Conservation (phyloP, 2,329 filamentous ascomycete genomes). For the Scortechinia acanthostroma region DNA sequence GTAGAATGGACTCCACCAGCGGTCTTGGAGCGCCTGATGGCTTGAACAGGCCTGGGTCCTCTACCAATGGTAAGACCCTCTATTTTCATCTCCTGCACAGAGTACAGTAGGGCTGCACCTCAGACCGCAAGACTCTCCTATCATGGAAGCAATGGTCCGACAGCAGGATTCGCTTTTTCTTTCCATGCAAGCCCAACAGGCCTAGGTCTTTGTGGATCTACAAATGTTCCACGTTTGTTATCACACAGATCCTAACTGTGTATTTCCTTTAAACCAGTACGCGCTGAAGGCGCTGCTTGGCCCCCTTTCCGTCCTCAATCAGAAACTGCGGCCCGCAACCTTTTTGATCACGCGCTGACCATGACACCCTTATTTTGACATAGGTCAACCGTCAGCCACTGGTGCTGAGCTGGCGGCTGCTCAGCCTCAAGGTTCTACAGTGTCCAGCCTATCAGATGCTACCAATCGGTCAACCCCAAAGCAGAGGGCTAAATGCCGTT, state of each 20-base stretch:
- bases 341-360: conserved; percentile 1
- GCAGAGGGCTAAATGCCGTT: not conserved
- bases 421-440: not conserved
- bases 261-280: not conserved
- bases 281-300: not conserved
- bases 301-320: not conserved
- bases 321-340: not conserved
- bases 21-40: too few relatives aligned
- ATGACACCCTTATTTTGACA: not conserved
- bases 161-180: not conserved
- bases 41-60: too few relatives aligned
- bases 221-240: not conserved
- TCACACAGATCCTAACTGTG: not conserved
- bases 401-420: not conserved
- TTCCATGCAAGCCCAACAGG: not conserved
- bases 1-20: too few relatives aligned
- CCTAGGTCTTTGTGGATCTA: not conserved
- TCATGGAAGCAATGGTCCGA: not conserved
- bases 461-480: not conserved
- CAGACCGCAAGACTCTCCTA: not conserved
- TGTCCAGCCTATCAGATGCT: not conserved
- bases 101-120: too few relatives aligned
- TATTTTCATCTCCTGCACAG: too few relatives aligned
- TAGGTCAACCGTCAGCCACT: not conserved
- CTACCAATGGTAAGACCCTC: too few relatives aligned